Base-by-base conservation (phyloP, 1,284 basidiomycete species). In the Ustilago shanxiensis region DNA sequence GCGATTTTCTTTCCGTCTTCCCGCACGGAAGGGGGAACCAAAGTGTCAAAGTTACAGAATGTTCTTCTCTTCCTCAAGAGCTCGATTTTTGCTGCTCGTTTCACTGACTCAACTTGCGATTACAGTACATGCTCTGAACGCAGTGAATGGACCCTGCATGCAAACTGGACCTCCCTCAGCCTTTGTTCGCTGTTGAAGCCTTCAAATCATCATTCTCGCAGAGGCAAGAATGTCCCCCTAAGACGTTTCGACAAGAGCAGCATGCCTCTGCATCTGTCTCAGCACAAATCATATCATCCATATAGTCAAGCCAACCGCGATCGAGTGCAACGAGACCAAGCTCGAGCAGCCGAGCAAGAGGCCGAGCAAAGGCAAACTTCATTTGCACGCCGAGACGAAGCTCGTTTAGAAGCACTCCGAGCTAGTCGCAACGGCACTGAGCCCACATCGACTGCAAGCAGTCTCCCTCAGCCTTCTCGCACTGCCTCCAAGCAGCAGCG, bases 261-360 rank as follows among this genome's bases (percentile, higher is more conserved):
- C 54, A 71, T 71, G 68, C 68, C 62, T 61, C 35, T 65, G 58
- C 59, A 70, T 65, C 57, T 64, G 39, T 28, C 61, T 26, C 67
- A 70, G 14, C 67, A 65, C 52, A 70, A 70, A 20, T 65, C 62
- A 11, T 65, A 71, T 28, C 62, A 57, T 41, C 68, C 68, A 20
- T 66, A 66, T 51, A 71, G 51, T 3, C 49, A 44, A 10, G 35
- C 28, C 44, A 65, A 71, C 11, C 45, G 26, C 14, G 37, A 71
- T 3, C 37, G 50, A 14, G 58, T 65, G 3, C 28, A 20, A 16
- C n/a, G 29, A 20, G 57, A 65, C 31, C 45, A 71, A 55, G 24
- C 35, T 1, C 47, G 16, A 8, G 53, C 37, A 31, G 67, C 56
- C 18, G 28, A 69, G 9, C 60, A 57, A 37, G 31, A 69, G 10